These are phyloP conservation scores for Fusarium buxicola DNA, from an alignment of 2,329 filamentous ascomycete genomes.

Conservation along the genomic window DNA sequence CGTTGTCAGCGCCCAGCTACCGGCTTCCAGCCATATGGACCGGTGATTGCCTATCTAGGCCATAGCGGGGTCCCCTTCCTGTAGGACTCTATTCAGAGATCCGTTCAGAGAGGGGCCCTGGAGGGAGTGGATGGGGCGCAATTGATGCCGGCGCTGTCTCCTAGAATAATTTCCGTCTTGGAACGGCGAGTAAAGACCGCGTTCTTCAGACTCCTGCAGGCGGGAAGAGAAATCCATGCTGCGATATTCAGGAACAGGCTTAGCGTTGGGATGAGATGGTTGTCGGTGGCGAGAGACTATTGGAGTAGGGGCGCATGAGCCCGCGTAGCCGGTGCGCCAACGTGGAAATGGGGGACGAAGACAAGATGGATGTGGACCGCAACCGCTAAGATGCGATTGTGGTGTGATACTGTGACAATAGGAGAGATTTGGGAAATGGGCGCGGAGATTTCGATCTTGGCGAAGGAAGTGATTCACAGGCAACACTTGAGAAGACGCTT, in stretches of 20 bases:
- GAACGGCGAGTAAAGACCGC: constrained; percentile 10
- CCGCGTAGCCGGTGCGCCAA: constrained; percentile 30
- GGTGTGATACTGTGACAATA: constrained; percentile 11
- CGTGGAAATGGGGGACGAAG: constrained; percentile 7
- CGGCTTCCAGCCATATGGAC: constrained; percentile 24
- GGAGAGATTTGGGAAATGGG: constrained; percentile 19
- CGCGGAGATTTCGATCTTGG: constrained; percentile 28
- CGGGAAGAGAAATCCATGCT: constrained; percentile 15
- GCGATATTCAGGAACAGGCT: constrained; percentile 49
- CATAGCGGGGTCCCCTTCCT: constrained; percentile 14
- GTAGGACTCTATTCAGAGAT: constrained; percentile 14
- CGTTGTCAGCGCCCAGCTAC: constrained; percentile 14
- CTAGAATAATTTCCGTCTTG: constrained; percentile 36
- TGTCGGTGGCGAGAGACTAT: constrained; percentile 27
- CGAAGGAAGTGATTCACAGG: constrained; percentile 6
- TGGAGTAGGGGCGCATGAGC: constrained; percentile 22
- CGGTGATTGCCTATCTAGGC: constrained; percentile 43
- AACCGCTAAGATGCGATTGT: constrained; percentile 12
- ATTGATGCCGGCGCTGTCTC: constrained; percentile 7
- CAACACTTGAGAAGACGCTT: neutral
- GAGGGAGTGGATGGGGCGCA: constrained; percentile 11
- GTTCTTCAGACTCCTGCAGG: constrained; percentile 18
- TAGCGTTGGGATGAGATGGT: constrained; percentile 38
- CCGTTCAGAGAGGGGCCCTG: constrained; percentile 8
- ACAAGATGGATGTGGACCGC: constrained; percentile 1